These are phyloP conservation scores for Silene conica DNA, from an alignment of 148 eudicot genomes.

Conservation along the genomic window DNA sequence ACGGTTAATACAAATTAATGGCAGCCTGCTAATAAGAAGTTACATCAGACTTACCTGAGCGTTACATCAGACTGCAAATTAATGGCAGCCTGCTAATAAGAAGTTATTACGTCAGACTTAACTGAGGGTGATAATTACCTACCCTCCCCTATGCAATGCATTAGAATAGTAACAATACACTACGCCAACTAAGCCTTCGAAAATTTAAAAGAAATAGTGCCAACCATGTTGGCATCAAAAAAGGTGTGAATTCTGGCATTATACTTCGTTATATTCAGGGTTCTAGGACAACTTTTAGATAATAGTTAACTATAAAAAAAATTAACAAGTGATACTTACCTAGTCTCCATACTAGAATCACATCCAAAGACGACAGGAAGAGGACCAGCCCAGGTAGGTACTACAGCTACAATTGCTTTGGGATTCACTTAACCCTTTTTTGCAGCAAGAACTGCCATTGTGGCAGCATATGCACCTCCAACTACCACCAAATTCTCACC, in stretches of 20 bases:
- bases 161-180: no score
- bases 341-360: conserved; percentile 76
- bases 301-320: neutral
- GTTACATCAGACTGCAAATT: no score
- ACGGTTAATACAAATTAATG: no score
- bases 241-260: neutral
- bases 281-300: neutral
- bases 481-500: conserved; percentile 66
- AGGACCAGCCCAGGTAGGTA: conserved; percentile 99
- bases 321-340: conserved; percentile 35
- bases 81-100: no score
- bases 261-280: neutral
- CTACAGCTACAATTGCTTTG: conserved; percentile 81
- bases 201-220: neutral
- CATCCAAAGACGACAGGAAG: conserved; percentile 94
- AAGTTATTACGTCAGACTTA: no score
- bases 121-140: no score
- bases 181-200: no score
- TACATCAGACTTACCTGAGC: no score
- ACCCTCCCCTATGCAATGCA: no score
- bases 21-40: no score
- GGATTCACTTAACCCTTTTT: conserved; percentile 83
- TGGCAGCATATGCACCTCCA: conserved; percentile 98
- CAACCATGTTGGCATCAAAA: neutral
- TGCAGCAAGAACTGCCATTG: conserved; percentile 68